Base-by-base conservation (phyloP, 2,329 filamentous ascomycete species). In the Aspergillus sp. region DNA sequence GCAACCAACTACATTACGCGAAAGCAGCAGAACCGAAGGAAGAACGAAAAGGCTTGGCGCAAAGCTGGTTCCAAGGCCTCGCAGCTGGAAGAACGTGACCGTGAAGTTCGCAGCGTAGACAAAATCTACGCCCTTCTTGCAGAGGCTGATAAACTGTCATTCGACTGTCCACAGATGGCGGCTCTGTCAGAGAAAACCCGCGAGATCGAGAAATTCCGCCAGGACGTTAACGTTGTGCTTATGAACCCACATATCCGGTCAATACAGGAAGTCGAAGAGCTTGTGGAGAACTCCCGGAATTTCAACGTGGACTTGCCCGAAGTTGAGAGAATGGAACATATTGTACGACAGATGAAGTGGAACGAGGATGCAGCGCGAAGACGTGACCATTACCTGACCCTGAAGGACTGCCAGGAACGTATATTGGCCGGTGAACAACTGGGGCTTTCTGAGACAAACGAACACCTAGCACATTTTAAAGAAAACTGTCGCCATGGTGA, bases 21-120 rank as follows among this genome's bases (percentile, higher is more conserved):
- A 66, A 99, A 99, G 79, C 93, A 97, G 78, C 93, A 97, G 76
- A 96, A 96, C 70, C 90, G 95, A 62, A 91, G 93, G 61, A 98
- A 98, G 77, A 96, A 90, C 74, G 93, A 97, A 69, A 95, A 91
- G 70, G 85, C 85, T 45, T 95, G 90, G 86, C 90, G 91, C 63
- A 88, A 86, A 68, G 84, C 87, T 55, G 85, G 84, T 66, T 76
- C 77, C 52, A 93, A 90, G 74, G 88, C 87, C 52, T 85, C 89
- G 55, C 93, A 97, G 69, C 83, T 89, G 66, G 95, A 96, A 75
- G 91, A 97, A 71, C 85, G 86, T 61, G 88, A 90, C 68, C 87
- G 87, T 65, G 93, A 97, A 72, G 83, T 91, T 66, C 91, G 95
- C 66, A 96, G 91, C 70, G 86, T 97, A 64, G 87, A 90, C 65